These are phyloP conservation scores for Annulohypoxylon moriforme DNA, from an alignment of 495 filamentous ascomycete genomes.

Conservation along the genomic window DNA sequence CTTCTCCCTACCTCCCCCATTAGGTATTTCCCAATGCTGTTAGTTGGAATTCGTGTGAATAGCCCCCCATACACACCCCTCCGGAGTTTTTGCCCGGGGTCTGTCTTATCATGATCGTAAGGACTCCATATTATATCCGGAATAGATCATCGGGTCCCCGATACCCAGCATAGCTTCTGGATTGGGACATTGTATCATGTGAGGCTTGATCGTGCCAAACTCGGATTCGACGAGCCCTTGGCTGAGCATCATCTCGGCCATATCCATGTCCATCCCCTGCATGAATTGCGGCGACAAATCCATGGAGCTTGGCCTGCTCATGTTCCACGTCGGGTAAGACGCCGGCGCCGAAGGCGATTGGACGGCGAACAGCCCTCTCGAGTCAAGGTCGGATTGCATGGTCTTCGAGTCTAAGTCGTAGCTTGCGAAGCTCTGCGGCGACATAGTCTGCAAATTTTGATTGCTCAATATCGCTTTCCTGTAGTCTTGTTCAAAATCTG, in stretches of 20 bases:
- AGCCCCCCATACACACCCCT: not conserved
- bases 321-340: conserved; percentile 49
- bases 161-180: conserved; percentile 63
- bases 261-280: conserved; percentile 54
- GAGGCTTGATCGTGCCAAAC: conserved; percentile 61
- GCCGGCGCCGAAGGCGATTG: conserved; percentile 47
- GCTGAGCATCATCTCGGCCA: conserved; percentile 53
- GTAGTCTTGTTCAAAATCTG: conserved; percentile 63
- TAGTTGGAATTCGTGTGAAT: conserved; percentile 1
- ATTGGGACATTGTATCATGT: conserved; percentile 56
- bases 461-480: conserved; percentile 54
- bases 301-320: conserved; percentile 51
- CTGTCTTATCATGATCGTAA: conserved; percentile 40
- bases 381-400: conserved; percentile 48
- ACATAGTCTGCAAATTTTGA: conserved; percentile 55
- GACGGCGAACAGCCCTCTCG: conserved; percentile 44
- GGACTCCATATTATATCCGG: conserved; percentile 52
- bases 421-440: conserved; percentile 57
- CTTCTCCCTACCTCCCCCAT: not conserved
- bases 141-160: conserved; percentile 62
- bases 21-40: not conserved
- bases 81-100: not conserved
- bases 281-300: conserved; percentile 48
- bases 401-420: conserved; percentile 55
- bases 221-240: conserved; percentile 58